A percentile compares a stretch with the other conserved stretches of the same genome.
Evolutionary conservation across 257 asterid species (phyloP).

Genomic region (Catharanthus roseus): DNA sequence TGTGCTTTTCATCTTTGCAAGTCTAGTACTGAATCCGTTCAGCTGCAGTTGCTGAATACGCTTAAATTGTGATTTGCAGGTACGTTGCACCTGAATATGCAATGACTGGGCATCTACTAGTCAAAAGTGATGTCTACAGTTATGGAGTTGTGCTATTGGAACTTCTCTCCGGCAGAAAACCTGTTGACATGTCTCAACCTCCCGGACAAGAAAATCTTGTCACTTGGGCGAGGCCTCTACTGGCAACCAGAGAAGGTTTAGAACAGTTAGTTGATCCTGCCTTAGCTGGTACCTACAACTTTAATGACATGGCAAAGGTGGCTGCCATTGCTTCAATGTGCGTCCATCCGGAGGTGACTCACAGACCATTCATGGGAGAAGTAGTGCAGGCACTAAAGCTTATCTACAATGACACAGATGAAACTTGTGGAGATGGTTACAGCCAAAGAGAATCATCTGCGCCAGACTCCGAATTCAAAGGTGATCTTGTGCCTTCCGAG

Average conservation of each 20-base stretch:
- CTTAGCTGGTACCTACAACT: constrained; percentile 65
- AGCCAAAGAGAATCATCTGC: constrained; percentile 78
- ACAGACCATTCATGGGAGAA: constrained; percentile 96
- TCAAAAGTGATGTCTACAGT: constrained; percentile 91
- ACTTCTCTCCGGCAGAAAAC: constrained; percentile 82
- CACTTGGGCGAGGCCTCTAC: constrained; percentile 91
- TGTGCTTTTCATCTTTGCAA: background rate
- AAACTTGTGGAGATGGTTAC: constrained; percentile 66
- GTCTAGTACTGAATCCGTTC: constrained; percentile 5
- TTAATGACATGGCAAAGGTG: constrained; percentile 94
- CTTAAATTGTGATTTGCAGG: constrained; percentile 33
- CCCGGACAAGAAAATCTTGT: constrained; percentile 94
- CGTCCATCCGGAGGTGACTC: constrained; percentile 91
- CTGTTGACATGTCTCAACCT: constrained; percentile 93
- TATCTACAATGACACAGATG: constrained; percentile 72
- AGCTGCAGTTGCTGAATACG: background rate
- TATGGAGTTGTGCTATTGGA: constrained; percentile 90
- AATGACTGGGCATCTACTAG: constrained; percentile 92
- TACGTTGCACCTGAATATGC: constrained; percentile 98
- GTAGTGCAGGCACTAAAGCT: constrained; percentile 97
- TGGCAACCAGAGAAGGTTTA: constrained; percentile 80
- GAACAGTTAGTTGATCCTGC: constrained; percentile 78
- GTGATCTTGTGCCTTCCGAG: constrained; percentile 64
- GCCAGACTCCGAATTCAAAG: constrained; percentile 73
- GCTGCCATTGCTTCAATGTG: constrained; percentile 96